Evolutionary conservation across 2,329 filamentous ascomycete species (phyloP).

Genomic region (Stemphylium lycopersici): DNA sequence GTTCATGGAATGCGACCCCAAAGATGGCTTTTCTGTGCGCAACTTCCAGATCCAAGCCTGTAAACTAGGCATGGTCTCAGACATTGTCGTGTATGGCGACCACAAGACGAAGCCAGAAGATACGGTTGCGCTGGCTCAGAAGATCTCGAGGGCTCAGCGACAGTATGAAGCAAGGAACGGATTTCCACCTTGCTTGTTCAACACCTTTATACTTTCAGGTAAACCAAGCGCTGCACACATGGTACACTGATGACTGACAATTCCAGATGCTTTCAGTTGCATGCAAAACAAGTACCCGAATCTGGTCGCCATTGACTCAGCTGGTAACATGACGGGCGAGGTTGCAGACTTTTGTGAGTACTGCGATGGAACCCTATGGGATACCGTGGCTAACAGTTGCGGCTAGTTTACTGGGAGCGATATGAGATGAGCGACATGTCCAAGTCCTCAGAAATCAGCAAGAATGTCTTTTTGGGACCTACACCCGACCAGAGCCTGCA

Average conservation of each 20-base stretch:
- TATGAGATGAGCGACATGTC: constrained; percentile 95
- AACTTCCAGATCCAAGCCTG: constrained; percentile 97
- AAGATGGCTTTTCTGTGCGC: constrained; percentile 89
- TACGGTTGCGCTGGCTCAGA: constrained; percentile 67
- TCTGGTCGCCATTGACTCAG: constrained; percentile 76
- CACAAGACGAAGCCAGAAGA: constrained; percentile 66
- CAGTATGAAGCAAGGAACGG: constrained; percentile 71
- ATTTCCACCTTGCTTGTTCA: constrained; percentile 67
- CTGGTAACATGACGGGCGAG: constrained; percentile 73
- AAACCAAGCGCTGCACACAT: constrained; percentile 25
- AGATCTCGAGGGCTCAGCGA: constrained; percentile 76
- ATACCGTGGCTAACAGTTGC: background rate
- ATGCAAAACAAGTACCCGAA: constrained; percentile 74
- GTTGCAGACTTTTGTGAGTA: constrained; percentile 80
- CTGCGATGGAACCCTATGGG: accelerated
- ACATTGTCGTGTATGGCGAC: constrained; percentile 91
- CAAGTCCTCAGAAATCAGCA: constrained; percentile 82
- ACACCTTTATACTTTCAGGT: constrained; percentile 79
- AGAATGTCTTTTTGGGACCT: constrained; percentile 89
- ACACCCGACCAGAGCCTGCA: constrained; percentile 72
- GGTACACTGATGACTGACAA: constrained; percentile 14
- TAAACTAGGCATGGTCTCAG: constrained; percentile 85
- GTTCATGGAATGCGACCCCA: constrained; percentile 85
- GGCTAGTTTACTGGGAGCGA: constrained; percentile 76
- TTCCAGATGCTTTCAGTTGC: constrained; percentile 33